phyloP scores from a whole-genome alignment of 1,284 basidiomycete genomes.

The Ceraceosorus bombacis region DNA sequence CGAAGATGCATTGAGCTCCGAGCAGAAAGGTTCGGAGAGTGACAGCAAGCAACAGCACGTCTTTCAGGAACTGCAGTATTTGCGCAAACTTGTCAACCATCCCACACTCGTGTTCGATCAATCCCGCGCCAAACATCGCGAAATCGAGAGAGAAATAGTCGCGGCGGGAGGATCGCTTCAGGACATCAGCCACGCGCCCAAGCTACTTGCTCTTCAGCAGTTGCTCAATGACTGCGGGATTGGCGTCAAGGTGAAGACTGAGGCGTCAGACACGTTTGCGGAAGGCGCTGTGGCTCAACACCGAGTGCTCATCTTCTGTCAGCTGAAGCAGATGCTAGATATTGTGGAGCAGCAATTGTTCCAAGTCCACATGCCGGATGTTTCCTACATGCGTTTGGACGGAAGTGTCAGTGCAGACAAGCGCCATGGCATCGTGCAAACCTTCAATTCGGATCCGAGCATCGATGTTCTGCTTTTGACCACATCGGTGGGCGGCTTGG shows the following conservation, averaged over 20 bases:
- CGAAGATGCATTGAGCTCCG: slow-evolving; percentile 51
- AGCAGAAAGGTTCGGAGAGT: slow-evolving; percentile 51
- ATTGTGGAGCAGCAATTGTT: slow-evolving; percentile 93
- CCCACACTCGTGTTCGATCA: slow-evolving; percentile 56
- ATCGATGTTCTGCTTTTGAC: slow-evolving; percentile 95
- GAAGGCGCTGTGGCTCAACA: slow-evolving; percentile 69
- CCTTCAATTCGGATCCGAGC: slow-evolving; percentile 93
- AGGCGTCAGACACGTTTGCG: slow-evolving; percentile 54
- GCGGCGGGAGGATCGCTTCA: slow-evolving; percentile 52
- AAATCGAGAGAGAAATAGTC: slow-evolving; percentile 56
- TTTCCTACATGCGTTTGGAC: slow-evolving; percentile 97
- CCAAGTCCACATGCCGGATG: slow-evolving; percentile 80
- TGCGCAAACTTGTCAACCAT: slow-evolving; percentile 96
- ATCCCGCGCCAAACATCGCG: slow-evolving; percentile 51
- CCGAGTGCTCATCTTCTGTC: slow-evolving; percentile 96
- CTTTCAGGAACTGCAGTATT: slow-evolving; percentile 69
- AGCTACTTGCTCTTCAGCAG: slow-evolving; percentile 83
- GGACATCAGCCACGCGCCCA: slow-evolving; percentile 87
- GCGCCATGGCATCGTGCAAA: slow-evolving; percentile 68
- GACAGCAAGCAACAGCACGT: slow-evolving; percentile 56
- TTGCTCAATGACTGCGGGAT: slow-evolving; percentile 90
- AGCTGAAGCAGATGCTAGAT: slow-evolving; percentile 98
- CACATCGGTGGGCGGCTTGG: slow-evolving; percentile 92
- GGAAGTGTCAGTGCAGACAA: slow-evolving; percentile 50
- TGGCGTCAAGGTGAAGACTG: slow-evolving; percentile 58